Base-by-base conservation (phyloP, 345 rosid species). In the Populus simonii region DNA sequence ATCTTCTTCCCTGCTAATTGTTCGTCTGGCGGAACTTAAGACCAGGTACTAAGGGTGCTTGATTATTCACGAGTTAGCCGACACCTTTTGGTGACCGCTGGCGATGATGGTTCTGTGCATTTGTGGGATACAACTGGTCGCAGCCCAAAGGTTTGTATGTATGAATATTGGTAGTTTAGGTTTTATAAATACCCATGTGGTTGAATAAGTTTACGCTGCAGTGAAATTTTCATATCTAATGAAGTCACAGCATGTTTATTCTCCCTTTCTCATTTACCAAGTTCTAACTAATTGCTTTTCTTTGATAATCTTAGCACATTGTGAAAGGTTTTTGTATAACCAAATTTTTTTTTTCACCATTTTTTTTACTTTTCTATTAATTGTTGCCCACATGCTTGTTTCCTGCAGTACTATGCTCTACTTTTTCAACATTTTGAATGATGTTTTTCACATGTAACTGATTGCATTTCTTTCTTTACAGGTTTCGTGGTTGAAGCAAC, bases 51-150 rank as follows among this genome's bases (percentile, higher is more conserved):
- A 71, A 91, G 94, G 89, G 94, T 92, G 88, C 97, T 96, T 83
- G 99, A 96, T 82, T 94, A 92, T 91, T 94, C 99, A 53, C 85
- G 94, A 83, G 84, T 85, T 77, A 92, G 97, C 83, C 89, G 97
- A 41, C 99, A 94, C 80, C 92, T 96, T 81, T 86, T 96, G 87
- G 92, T 89, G 70, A 92, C 98, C 79, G 95, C 99, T 55, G 99
- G 99, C 70, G 98, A 96, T 90, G 99, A 96, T 85, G 99, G 99
- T 17, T 90, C 99, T 70, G 86, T 91, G 36, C 96, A 90, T 86
- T 84, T 96, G 79, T 96, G 99, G 99, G 99, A 96, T 78, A 89
- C 97, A 39, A 94, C 97, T 81, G 94, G 97, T 72, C 94, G 95
- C 57, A 87, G 82, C 83, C 97, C 98, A 33, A 96, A 96, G 99